phyloP scores from a whole-genome alignment of 495 filamentous ascomycete species.

The Trichoderma erinaceum region DNA sequence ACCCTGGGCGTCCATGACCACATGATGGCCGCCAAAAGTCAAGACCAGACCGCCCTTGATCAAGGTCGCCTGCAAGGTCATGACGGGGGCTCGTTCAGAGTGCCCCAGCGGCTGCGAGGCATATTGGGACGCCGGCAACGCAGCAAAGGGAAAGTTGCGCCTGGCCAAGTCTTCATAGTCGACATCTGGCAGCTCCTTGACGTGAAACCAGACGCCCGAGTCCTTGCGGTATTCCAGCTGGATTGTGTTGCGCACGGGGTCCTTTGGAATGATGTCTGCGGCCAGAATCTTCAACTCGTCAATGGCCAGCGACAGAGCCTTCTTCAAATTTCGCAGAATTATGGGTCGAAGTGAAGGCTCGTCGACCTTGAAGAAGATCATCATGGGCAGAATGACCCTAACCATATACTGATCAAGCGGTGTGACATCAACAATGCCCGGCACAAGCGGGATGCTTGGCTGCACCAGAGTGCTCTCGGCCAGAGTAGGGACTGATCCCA shows the following conservation, averaged over 20 bases:
- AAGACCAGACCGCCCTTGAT: constrained; percentile 14
- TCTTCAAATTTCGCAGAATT: constrained; percentile 10
- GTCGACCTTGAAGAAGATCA: constrained; percentile 15
- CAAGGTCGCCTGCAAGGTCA: constrained; percentile 16
- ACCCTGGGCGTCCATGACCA: constrained; percentile 13
- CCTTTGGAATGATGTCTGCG: constrained; percentile 9
- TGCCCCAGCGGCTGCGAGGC: constrained; percentile 14
- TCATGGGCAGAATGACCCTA: constrained; percentile 16
- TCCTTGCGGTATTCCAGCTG: constrained; percentile 14
- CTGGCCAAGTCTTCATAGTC: not conserved
- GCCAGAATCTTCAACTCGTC: constrained; percentile 16
- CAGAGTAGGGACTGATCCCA: not conserved
- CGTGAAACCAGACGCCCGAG: constrained; percentile 15
- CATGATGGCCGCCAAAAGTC: constrained; percentile 14
- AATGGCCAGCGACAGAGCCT: constrained; percentile 9
- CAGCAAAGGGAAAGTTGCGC: constrained; percentile 16
- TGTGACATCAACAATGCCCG: constrained; percentile 8
- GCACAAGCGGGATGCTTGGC: constrained; percentile 14
- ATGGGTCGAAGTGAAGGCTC: not conserved
- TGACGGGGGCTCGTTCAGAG: constrained; percentile 11
- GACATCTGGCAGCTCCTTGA: constrained; percentile 13
- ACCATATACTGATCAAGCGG: constrained; percentile 17
- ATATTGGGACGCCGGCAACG: constrained; percentile 2
- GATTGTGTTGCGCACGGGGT: not conserved
- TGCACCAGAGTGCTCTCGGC: constrained; percentile 10